phyloP scores from a whole-genome alignment of 2,329 filamentous ascomycete species.

The Talaromyces islandicus region DNA sequence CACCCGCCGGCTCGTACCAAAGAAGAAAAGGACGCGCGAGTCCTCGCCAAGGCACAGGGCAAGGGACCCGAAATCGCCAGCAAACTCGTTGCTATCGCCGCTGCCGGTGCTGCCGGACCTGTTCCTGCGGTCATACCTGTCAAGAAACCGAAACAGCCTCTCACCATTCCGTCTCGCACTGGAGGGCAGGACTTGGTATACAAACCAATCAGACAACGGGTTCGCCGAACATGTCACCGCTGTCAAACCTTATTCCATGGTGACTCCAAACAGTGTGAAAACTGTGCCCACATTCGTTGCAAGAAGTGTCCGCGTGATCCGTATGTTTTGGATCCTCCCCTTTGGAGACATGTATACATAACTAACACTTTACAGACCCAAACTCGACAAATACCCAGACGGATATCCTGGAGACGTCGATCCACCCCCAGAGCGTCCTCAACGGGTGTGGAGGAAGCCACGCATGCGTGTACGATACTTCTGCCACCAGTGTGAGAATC shows the following conservation, averaged over 20 bases:
- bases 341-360: background rate
- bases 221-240: conserved; percentile 70
- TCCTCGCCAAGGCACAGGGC: conserved; percentile 35
- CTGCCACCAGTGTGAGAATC: conserved; percentile 34
- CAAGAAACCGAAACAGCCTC: conserved; percentile 41
- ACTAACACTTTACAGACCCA: conserved; percentile 25
- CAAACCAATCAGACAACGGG: conserved; percentile 65
- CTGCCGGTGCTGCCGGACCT: background rate
- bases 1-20: conserved; percentile 63
- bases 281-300: conserved; percentile 69
- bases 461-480: conserved; percentile 35
- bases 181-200: conserved; percentile 67
- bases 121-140: conserved; percentile 20
- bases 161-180: conserved; percentile 55
- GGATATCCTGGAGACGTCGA: conserved; percentile 41
- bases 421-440: conserved; percentile 25
- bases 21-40: conserved; percentile 48
- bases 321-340: conserved; percentile 49
- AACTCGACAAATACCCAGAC: conserved; percentile 38
- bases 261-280: conserved; percentile 57
- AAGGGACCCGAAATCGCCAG: conserved; percentile 4
- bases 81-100: background rate
- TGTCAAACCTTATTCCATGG: conserved; percentile 60
- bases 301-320: conserved; percentile 75
- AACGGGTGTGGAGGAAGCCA: conserved; percentile 33